Percentiles rank a stretch among this genome's conserved stretches.
These are phyloP conservation scores for Jasminum sambac DNA, from an alignment of 257 asterid genomes.

Conservation along the genomic window DNA sequence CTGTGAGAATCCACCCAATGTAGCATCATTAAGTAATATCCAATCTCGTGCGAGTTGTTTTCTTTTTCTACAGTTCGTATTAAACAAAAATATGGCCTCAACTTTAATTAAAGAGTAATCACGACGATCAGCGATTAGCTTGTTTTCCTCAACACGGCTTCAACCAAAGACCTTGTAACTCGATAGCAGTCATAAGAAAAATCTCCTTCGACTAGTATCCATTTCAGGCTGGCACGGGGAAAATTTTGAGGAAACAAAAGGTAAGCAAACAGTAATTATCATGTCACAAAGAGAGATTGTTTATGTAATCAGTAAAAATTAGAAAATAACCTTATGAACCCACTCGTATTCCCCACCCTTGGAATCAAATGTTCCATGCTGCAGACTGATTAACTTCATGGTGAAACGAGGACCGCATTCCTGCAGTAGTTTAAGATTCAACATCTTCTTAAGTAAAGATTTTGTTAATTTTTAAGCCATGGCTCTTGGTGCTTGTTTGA, in stretches of 20 bases:
- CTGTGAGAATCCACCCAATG: too few species aligned
- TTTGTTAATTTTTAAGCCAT: too few species aligned
- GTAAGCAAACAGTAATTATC: slow-evolving; percentile 4
- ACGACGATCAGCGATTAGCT: not conserved
- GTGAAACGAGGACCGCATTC: slow-evolving; percentile 97
- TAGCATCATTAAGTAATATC: too few species aligned
- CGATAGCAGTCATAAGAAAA: slow-evolving; percentile 51
- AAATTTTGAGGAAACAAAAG: not conserved
- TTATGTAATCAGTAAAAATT: not conserved
- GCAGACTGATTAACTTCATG: slow-evolving; percentile 77
- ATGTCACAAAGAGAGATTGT: not conserved
- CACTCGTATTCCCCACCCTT: slow-evolving; percentile 94
- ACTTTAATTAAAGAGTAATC: too few species aligned
- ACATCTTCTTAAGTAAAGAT: too few species aligned
- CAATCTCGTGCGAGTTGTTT: too few species aligned
- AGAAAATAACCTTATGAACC: slow-evolving; percentile 79
- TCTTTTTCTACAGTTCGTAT: too few species aligned
- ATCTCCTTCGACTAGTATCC: slow-evolving; percentile 94
- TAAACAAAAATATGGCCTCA: too few species aligned
- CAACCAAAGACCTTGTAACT: not conserved
- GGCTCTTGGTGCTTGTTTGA: too few species aligned
- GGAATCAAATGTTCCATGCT: slow-evolving; percentile 90
- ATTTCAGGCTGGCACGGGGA: slow-evolving; percentile 68
- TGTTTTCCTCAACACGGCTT: not conserved
- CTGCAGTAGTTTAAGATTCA: slow-evolving; percentile 40